Base-by-base conservation (phyloP, 768 basidiomycete genomes). In the Mycena floridula region DNA sequence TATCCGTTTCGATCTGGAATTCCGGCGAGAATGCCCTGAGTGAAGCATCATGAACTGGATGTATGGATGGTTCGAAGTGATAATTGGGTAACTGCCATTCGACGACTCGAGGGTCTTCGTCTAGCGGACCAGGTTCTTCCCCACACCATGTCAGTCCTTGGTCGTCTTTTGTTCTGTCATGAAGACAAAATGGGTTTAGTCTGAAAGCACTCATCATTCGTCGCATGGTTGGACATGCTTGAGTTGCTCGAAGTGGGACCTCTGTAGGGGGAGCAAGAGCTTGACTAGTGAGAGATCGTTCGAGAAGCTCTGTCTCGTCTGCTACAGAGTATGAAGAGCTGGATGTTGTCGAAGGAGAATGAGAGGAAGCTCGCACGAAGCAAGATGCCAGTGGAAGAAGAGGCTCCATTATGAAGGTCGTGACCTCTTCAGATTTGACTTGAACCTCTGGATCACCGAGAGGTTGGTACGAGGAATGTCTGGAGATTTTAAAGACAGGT, bases 191-290 rank as follows among this genome's bases (percentile, higher is more conserved):
- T 0, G 84, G 85, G 59, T 88, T 82, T 52, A 88, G 71, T 7
- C 86, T 74, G 59, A 89, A 85, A 18, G 81, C 77, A 35, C 77
- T 76, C 86, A 89, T 89, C 79, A 87, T 79, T 39, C 67, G 65
- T 43, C 81, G 76, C 86, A 87, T 87, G 36, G 75, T 71, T 37
- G 74, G 71, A 49, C 74, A 71, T 1, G 85, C 86, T 54, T 86
- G 81, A 0, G 83, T 87, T 7, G 85, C 86, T 37, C 86, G 82
- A 12, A 86, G 72, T 7, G 86, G 85, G 1, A 86, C 85, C 55
- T 80, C 77, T 25, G 75, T 77, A 2, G 77, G 79, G 1, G 77
- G 77, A 1, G 74, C 75, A 41, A 73, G 63, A 0, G 68, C 60
- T 51, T 64, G 74, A 50, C 45, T 63, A 48, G 58, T 53, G 49